A percentile compares a stretch with the other conserved stretches of the same genome.
Conservation (phyloP, 208 protist genomes). For the Trypanosoma theileri region DNA sequence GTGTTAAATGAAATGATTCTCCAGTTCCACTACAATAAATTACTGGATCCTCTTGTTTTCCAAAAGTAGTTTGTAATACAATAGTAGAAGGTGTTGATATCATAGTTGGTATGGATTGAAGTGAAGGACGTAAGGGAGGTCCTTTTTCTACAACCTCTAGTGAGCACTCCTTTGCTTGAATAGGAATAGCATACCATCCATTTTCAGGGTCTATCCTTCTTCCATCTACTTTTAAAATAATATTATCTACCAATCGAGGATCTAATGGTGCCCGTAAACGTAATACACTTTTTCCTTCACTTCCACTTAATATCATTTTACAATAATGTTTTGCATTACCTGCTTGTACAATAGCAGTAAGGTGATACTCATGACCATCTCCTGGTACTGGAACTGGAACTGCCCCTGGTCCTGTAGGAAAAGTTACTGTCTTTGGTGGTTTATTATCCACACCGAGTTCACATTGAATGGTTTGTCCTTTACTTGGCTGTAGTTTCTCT, state of each 20-base stretch:
- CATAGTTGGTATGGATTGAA: neutral
- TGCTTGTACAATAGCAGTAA: slow-evolving; percentile 55
- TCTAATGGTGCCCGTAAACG: slow-evolving; percentile 57
- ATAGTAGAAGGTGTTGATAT: slow-evolving; percentile 28
- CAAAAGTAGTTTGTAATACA: slow-evolving; percentile 49
- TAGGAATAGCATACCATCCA: slow-evolving; percentile 69
- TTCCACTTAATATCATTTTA: slow-evolving; percentile 69
- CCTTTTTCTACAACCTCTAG: slow-evolving; percentile 32
- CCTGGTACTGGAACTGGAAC: slow-evolving; percentile 69
- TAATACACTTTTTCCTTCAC: slow-evolving; percentile 50
- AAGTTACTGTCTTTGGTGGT: slow-evolving; percentile 42
- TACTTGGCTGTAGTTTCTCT: slow-evolving; percentile 59
- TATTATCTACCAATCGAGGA: slow-evolving; percentile 24
- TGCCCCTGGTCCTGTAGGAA: slow-evolving; percentile 27
- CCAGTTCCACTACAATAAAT: slow-evolving; percentile 60
- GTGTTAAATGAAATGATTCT: slow-evolving; percentile 41
- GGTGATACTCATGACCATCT: slow-evolving; percentile 74
- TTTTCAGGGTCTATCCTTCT: slow-evolving; percentile 37
- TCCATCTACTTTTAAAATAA: slow-evolving; percentile 65
- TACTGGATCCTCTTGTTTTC: slow-evolving; percentile 28
- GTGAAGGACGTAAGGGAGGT: neutral
- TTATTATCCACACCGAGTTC: slow-evolving; percentile 69
- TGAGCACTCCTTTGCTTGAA: slow-evolving; percentile 58
- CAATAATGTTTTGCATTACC: slow-evolving; percentile 55
- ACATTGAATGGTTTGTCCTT: slow-evolving; percentile 54